Evolutionary conservation across 2,329 filamentous ascomycete species (phyloP).

Genomic region (Colletotrichum magnum): DNA sequence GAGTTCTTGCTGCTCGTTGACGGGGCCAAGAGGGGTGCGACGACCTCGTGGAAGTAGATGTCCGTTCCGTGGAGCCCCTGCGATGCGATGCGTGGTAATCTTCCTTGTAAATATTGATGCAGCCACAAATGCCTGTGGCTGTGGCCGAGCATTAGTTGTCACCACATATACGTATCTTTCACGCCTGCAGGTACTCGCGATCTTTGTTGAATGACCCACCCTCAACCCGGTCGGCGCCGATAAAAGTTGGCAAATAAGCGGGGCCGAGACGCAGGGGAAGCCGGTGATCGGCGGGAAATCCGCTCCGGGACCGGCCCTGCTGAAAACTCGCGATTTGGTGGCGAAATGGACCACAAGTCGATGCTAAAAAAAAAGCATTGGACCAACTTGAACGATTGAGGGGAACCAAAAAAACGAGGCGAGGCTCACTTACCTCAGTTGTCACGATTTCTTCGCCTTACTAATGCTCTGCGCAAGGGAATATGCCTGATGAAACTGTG

Average conservation of each 20-base stretch:
- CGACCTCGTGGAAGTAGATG: constrained; percentile 34
- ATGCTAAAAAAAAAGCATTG: no score
- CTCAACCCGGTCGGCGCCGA: constrained; percentile 5
- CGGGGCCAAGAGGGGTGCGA: constrained; percentile 29
- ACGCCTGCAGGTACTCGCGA: no score
- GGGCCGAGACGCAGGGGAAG: constrained; percentile 14
- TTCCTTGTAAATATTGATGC: no score
- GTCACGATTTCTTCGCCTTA: not conserved
- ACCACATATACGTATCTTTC: not conserved
- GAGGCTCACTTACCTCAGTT: not conserved
- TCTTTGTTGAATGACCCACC: no score
- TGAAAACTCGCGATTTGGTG: constrained; percentile 6
- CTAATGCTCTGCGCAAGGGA: constrained; percentile 12
- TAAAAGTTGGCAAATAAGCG: not conserved
- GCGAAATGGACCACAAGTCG: not conserved
- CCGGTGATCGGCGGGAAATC: constrained; percentile 20
- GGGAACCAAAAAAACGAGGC: not conserved
- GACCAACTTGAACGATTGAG: no score
- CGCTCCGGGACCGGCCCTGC: constrained; percentile 4
- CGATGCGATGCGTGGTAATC: no score
- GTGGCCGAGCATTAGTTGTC: no score
- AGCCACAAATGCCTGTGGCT: no score
- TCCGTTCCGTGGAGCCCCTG: not conserved
- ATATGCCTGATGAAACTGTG: constrained; percentile 24
- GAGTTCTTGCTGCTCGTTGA: constrained; percentile 34